Conservation (phyloP, 148 eudicot genomes). For the Beta vulgaris region DNA sequence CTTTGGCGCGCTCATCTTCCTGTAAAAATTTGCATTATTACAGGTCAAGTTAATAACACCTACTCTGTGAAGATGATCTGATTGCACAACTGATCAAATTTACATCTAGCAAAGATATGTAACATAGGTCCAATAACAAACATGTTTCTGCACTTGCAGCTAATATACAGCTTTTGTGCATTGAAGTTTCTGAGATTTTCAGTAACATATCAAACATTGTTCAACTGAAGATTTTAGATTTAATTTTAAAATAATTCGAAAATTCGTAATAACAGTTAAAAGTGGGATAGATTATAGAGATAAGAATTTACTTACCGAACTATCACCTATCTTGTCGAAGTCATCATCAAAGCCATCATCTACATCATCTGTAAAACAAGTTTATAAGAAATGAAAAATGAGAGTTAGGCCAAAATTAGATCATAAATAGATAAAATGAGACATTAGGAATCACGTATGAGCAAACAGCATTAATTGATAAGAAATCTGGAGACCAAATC, state of each 20-base stretch:
- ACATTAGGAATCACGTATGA: background rate
- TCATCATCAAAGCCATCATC: conserved; percentile 80
- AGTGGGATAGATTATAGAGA: background rate
- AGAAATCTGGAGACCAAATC: background rate
- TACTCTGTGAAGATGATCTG: background rate
- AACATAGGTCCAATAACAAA: background rate
- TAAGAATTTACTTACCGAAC: conserved; percentile 45
- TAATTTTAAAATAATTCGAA: background rate
- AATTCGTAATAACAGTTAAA: background rate
- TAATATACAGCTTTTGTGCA: background rate
- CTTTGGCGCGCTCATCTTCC: conserved; percentile 39
- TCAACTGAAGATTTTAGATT: background rate
- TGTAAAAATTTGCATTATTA: conserved; percentile 15
- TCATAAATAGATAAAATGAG: background rate
- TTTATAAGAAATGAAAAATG: background rate
- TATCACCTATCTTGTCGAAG: conserved; percentile 79
- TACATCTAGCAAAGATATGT: too few relatives aligned
- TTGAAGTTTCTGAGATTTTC: background rate
- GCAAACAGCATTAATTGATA: background rate
- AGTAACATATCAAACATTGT: background rate
- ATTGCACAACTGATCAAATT: background rate
- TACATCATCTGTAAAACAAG: conserved; percentile 62
- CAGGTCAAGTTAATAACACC: background rate
- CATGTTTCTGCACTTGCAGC: background rate
- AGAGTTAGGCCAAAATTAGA: background rate